A percentile compares a stretch with the other conserved stretches of the same genome.
phyloP scores from a whole-genome alignment of 306 rosid species.

The Clitoria ternatea region DNA sequence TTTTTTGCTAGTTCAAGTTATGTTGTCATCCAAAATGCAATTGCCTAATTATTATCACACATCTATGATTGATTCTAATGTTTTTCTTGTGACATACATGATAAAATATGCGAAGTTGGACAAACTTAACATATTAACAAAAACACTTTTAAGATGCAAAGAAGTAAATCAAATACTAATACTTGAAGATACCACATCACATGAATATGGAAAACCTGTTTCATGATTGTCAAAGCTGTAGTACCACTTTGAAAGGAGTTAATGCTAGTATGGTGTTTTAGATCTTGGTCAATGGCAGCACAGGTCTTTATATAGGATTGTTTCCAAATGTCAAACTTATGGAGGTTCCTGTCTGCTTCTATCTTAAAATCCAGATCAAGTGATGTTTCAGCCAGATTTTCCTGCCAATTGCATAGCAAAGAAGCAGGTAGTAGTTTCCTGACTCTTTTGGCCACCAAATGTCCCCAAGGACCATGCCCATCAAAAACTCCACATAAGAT shows the following conservation, averaged over 20 bases:
- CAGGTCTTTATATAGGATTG: slow-evolving; percentile 58
- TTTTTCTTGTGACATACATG: neutral
- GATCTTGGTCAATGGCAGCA: slow-evolving; percentile 62
- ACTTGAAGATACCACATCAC: slow-evolving; percentile 10
- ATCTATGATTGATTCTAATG: neutral
- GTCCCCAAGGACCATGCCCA: slow-evolving; percentile 92
- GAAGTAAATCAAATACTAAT: neutral
- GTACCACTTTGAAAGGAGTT: slow-evolving; percentile 67
- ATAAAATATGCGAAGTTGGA: neutral
- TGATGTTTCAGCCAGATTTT: slow-evolving; percentile 46
- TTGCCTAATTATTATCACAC: neutral
- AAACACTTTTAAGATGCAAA: neutral
- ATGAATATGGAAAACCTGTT: slow-evolving; percentile 54
- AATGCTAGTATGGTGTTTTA: slow-evolving; percentile 51
- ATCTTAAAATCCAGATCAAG: slow-evolving; percentile 35
- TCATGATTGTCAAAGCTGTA: slow-evolving; percentile 71
- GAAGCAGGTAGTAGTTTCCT: slow-evolving; percentile 56
- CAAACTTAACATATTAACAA: neutral
- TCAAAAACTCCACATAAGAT: slow-evolving; percentile 78
- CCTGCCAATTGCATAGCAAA: slow-evolving; percentile 66
- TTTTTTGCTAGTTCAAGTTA: neutral
- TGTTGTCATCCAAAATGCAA: neutral
- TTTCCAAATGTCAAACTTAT: slow-evolving; percentile 55
- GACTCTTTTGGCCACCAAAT: slow-evolving; percentile 61
- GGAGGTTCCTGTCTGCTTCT: slow-evolving; percentile 44